Base-by-base conservation (phyloP, 495 filamentous ascomycete species). In the Choiromyces venosus region DNA sequence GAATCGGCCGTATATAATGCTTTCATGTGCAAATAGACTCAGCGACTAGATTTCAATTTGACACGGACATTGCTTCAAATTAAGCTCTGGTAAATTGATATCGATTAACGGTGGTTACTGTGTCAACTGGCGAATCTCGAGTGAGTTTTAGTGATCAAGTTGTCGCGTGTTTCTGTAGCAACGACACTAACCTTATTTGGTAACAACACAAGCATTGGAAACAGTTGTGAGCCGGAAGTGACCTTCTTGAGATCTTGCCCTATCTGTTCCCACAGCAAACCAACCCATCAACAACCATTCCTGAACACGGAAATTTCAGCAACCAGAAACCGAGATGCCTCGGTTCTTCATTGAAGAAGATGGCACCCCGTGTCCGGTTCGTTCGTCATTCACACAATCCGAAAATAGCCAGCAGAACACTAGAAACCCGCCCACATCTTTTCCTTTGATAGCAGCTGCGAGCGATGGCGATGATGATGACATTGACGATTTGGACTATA, bases 341-440 rank as follows among this genome's bases (percentile, higher is more conserved):
- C 72, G 65, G 16, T 69, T 69, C 73, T 52, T 68, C 19, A 37
- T 67, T 37, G 72, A 79, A 46, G 70, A 78, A 44, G 74, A 78
- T 67, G 70, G 42, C 36, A 79, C 77, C 10, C 77, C 77, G 37
- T 79, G 77, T 18, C 77, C 77, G 52, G 65, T 78, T 21, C 76
- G 72, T 16, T 39, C 68, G 69, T 75, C 64, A 37, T 67, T 67
- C 66, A 38, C 71, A 19, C 42, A 72, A 44, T 25, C 67, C 0
- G 72, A 37, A 35, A 64, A 36, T 65, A 46, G 12, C 25, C 71
- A 78, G 39, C 75, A 77, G 38, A 18, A 38, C 21, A 67, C 42
- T 4, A 42, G 68, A 68, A 52, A 38, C 36, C 68, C 38, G 18
- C 74, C 71, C 36, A 79, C 76, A 35, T 78, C 76, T 18, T 78